These are phyloP conservation scores for Jacaranda mimosifolia DNA, from an alignment of 257 asterid genomes.

Conservation along the genomic window DNA sequence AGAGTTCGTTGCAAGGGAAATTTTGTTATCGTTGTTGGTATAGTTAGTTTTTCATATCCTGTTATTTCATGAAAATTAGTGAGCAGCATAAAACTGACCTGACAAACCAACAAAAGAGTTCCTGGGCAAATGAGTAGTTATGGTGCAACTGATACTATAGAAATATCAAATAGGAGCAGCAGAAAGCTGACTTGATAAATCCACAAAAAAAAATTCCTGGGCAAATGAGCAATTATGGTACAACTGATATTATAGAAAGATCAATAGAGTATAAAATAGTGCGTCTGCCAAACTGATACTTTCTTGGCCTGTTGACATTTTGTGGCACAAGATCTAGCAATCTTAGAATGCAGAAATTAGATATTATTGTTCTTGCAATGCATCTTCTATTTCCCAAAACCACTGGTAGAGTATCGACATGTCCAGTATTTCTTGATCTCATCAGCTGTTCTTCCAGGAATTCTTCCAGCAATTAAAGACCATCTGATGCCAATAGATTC, in stretches of 20 bases:
- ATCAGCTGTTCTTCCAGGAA: slow-evolving; percentile 57
- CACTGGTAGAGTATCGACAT: slow-evolving; percentile 34
- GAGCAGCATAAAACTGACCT: not conserved
- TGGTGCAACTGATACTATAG: too few relatives aligned
- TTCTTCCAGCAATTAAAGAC: slow-evolving; percentile 55
- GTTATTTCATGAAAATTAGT: not conserved
- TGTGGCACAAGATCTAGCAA: not conserved
- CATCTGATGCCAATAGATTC: slow-evolving; percentile 30
- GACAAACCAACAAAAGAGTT: not conserved
- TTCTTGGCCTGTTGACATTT: not conserved
- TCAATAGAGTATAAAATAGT: not conserved
- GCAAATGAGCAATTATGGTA: too few relatives aligned
- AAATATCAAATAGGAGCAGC: too few relatives aligned
- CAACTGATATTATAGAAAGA: not conserved
- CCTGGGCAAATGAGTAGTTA: not conserved
- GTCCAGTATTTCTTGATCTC: slow-evolving; percentile 51
- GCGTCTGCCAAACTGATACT: not conserved
- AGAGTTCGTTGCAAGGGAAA: not conserved
- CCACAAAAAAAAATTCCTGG: too few relatives aligned
- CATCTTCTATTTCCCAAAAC: not conserved
- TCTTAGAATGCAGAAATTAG: not conserved
- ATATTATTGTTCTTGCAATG: not conserved
- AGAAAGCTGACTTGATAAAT: too few relatives aligned
- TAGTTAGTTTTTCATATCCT: not conserved
- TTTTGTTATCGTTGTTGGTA: not conserved